Conservation (phyloP, 768 basidiomycete genomes). For the Dendrothele bispora region DNA sequence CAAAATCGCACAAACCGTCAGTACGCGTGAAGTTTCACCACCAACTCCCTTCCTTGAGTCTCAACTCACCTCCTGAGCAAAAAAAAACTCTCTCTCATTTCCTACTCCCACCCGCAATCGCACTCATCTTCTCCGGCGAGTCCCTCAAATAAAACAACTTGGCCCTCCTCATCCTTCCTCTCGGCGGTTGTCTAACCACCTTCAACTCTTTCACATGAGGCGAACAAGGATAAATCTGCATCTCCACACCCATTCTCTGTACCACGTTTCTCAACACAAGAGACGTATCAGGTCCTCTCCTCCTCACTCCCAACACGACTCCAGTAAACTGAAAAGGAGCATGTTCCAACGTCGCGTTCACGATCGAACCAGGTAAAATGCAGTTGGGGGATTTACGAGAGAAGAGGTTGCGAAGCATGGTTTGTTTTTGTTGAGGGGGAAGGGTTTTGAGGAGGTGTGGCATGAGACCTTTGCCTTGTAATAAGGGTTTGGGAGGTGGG, state of each 20-base stretch:
- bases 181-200: slow-evolving; percentile 66
- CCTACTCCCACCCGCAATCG: slow-evolving; percentile 55
- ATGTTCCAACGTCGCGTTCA: slow-evolving; percentile 75
- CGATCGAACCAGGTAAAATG: slow-evolving; percentile 80
- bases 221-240: slow-evolving; percentile 85
- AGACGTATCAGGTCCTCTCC: slow-evolving; percentile 85
- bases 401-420: slow-evolving; percentile 70
- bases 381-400: slow-evolving; percentile 65
- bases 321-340: slow-evolving; percentile 87
- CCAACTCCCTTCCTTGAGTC: no score
- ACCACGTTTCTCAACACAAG: slow-evolving; percentile 89
- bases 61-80: not conserved
- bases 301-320: slow-evolving; percentile 79
- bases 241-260: slow-evolving; percentile 89
- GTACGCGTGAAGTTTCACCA: no score
- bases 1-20: no score
- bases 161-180: slow-evolving; percentile 67
- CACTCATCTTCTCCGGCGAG: slow-evolving; percentile 83
- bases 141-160: slow-evolving; percentile 84
- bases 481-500: slow-evolving; percentile 35
- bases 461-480: slow-evolving; percentile 78
- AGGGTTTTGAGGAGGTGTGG: slow-evolving; percentile 65
- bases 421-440: slow-evolving; percentile 66
- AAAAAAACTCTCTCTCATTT: slow-evolving; percentile 7
- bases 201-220: slow-evolving; percentile 88